Evolutionary conservation across 208 protist genomes (phyloP).

Genomic region (Porcisia hertigi): DNA sequence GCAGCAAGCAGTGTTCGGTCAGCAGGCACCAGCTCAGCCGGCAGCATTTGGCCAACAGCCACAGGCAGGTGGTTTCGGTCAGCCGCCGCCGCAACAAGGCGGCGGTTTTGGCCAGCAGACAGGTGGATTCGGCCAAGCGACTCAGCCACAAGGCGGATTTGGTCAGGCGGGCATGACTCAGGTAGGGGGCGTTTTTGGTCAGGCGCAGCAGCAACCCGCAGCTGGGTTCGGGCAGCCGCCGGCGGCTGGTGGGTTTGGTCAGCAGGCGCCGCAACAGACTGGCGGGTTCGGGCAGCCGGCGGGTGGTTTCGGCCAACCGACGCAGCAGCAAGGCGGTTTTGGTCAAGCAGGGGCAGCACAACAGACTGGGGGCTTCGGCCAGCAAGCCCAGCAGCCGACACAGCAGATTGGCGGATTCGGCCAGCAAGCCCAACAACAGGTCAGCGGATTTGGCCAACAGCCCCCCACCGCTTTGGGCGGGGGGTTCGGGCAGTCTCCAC

Average conservation of each 20-base stretch:
- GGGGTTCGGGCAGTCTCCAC: conserved; percentile 46
- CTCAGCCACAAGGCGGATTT: conserved; percentile 14
- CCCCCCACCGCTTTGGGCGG: conserved; percentile 12
- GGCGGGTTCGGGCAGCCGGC: conserved; percentile 48
- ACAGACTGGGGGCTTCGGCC: conserved; percentile 30
- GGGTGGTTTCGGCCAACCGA: conserved; percentile 49
- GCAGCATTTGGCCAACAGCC: conserved; percentile 45
- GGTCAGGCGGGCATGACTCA: conserved; percentile 2
- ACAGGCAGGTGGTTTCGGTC: conserved; percentile 18
- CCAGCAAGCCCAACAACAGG: conserved; percentile 22
- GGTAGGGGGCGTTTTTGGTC: conserved; percentile 28
- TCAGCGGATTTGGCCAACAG: conserved; percentile 45
- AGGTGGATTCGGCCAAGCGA: conserved; percentile 41
- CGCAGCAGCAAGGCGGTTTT: conserved; percentile 15
- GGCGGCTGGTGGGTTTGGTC: conserved; percentile 46
- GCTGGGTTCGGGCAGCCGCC: conserved; percentile 42
- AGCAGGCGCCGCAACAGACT: conserved; percentile 15
- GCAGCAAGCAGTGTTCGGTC: conserved; percentile 15
- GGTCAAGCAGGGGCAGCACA: background rate
- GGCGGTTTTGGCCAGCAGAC: conserved; percentile 28
- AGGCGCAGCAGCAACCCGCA: conserved; percentile 29
- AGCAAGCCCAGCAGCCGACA: conserved; percentile 39
- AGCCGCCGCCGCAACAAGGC: conserved; percentile 12
- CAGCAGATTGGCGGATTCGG: conserved; percentile 44
- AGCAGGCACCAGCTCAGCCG: conserved; percentile 11